phyloP scores from a whole-genome alignment of 2,329 filamentous ascomycete genomes.

The Clarireedia homoeocarpa region DNA sequence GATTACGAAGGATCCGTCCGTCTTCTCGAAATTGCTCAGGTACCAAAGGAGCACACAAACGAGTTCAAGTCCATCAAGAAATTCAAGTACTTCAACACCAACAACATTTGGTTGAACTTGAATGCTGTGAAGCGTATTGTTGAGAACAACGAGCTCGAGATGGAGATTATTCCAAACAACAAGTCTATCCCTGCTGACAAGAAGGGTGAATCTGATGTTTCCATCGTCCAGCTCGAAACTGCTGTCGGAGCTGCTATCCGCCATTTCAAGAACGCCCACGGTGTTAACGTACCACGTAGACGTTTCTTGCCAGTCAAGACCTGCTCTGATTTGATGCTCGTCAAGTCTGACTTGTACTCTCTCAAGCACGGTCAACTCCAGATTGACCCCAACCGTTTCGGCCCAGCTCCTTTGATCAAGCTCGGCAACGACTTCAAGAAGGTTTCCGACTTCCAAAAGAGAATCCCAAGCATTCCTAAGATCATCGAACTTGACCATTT shows the following conservation, averaged over 20 bases:
- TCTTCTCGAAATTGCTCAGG: constrained; percentile 96
- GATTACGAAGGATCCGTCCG: constrained; percentile 97
- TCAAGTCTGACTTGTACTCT: constrained; percentile 99
- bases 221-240: constrained; percentile 96
- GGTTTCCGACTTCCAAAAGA: constrained; percentile 92
- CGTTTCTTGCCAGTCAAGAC: constrained; percentile 99
- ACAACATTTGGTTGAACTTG: constrained; percentile 99
- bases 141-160: constrained; percentile 94
- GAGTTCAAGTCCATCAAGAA: constrained; percentile 99
- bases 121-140: constrained; percentile 97
- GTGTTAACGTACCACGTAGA: constrained; percentile 94
- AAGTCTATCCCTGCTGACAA: constrained; percentile 98
- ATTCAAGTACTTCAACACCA: constrained; percentile 99
- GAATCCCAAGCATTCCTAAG: constrained; percentile 80
- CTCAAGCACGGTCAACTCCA: constrained; percentile 97
- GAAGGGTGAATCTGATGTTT: constrained; percentile 98
- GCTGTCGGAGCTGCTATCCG: constrained; percentile 97
- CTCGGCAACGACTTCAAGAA: constrained; percentile 99
- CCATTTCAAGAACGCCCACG: constrained; percentile 97
- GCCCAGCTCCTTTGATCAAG: constrained; percentile 96
- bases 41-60: constrained; percentile 99
- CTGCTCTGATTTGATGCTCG: constrained; percentile 97
- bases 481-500: constrained; percentile 90
- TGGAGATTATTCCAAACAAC: constrained; percentile 99
- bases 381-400: constrained; percentile 94